These are phyloP conservation scores for Exophiala bonariae DNA, from an alignment of 2,329 filamentous ascomycete genomes.

Conservation along the genomic window DNA sequence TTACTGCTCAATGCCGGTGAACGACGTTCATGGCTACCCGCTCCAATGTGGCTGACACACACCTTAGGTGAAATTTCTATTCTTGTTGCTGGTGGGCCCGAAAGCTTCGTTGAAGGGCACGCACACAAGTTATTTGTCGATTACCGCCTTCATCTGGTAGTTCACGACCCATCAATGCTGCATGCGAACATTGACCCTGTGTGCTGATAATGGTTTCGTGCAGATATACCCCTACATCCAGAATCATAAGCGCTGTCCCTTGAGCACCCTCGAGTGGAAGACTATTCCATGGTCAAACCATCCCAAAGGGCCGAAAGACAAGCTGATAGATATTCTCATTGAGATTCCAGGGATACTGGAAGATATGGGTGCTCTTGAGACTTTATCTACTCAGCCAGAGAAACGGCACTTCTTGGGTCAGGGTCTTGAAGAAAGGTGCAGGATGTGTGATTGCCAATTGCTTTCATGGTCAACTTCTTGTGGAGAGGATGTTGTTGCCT, in stretches of 20 bases:
- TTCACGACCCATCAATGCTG: not conserved
- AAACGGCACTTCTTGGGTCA: constrained; percentile 3
- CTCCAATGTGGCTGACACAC: constrained; percentile 5
- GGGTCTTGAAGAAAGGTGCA: constrained; percentile 6
- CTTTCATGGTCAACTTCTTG: constrained; percentile 7
- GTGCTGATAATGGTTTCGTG: not conserved
- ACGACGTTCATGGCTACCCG: constrained; percentile 5
- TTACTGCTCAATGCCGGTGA: not conserved
- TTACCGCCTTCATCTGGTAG: constrained; percentile 10
- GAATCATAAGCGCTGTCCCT: constrained; percentile 6
- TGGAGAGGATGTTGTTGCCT: constrained; percentile 2
- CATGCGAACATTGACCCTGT: too few species aligned
- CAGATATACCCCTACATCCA: constrained; percentile 12
- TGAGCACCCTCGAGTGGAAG: constrained; percentile 5
- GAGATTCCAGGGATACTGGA: constrained; percentile 8
- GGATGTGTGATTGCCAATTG: constrained; percentile 6
- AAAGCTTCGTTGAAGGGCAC: constrained; percentile 6
- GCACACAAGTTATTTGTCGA: constrained; percentile 8
- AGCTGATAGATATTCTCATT: constrained; percentile 10
- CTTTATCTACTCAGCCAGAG: constrained; percentile 3
- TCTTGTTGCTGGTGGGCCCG: constrained; percentile 6
- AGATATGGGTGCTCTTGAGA: constrained; percentile 2
- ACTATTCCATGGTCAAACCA: constrained; percentile 5
- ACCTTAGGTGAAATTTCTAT: constrained; percentile 8
- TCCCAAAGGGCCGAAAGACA: constrained; percentile 7